A percentile compares a stretch with the other conserved stretches of the same genome.
Evolutionary conservation across 345 rosid genomes (phyloP).

Genomic region (Toxicodendron radicans): DNA sequence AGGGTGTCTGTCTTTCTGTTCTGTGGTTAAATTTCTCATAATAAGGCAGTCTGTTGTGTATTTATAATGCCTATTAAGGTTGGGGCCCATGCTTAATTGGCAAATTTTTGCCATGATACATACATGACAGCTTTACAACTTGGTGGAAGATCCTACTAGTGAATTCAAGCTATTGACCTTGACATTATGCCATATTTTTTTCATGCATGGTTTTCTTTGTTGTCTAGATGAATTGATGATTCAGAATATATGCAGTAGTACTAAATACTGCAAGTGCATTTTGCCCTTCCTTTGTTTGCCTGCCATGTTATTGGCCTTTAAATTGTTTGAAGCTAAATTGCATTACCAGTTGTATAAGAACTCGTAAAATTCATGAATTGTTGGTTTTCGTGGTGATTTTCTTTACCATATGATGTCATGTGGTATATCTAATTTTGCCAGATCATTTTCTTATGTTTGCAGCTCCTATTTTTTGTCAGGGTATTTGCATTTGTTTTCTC

Average conservation of each 20-base stretch:
- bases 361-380: neutral
- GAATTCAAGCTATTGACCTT: neutral
- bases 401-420: neutral
- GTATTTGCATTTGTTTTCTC: constrained; percentile 67
- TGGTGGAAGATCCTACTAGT: neutral
- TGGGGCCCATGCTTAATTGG: neutral
- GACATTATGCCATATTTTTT: neutral
- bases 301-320: neutral
- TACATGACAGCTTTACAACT: neutral
- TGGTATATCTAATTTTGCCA: neutral
- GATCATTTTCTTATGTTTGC: constrained; percentile 23
- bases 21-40: neutral
- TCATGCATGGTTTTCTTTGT: neutral
- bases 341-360: neutral
- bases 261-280: neutral
- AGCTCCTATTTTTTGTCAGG: constrained; percentile 44
- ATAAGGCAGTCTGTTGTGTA: neutral
- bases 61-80: neutral
- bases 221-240: neutral
- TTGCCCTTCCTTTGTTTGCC: neutral
- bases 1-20: neutral
- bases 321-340: neutral
- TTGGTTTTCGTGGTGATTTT: neutral
- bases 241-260: neutral
- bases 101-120: neutral